Conservation (phyloP, 2,329 filamentous ascomycete genomes). For the Aureobasidium sp. region DNA sequence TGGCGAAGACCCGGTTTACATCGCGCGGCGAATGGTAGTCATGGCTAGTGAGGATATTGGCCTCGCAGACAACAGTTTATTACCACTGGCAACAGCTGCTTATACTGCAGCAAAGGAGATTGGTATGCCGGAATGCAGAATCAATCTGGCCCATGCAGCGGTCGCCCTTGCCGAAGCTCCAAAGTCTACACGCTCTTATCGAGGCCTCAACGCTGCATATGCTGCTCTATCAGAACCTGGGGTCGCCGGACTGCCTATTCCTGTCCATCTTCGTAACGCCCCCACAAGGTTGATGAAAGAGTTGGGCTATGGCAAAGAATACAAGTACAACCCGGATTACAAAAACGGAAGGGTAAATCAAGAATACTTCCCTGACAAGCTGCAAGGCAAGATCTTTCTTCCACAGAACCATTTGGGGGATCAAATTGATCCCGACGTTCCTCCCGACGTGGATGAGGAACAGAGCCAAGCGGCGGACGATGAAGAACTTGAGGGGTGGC, state of each 20-base stretch:
- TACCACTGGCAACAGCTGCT: slow-evolving; percentile 76
- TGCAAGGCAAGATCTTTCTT: slow-evolving; percentile 66
- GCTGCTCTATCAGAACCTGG: slow-evolving; percentile 76
- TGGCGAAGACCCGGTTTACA: slow-evolving; percentile 86
- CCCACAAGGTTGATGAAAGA: slow-evolving; percentile 91
- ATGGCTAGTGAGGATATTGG: slow-evolving; percentile 93
- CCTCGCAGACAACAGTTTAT: slow-evolving; percentile 75
- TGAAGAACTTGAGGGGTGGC: not conserved
- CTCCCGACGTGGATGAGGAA: not conserved
- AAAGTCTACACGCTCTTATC: slow-evolving; percentile 83
- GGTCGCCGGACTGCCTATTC: slow-evolving; percentile 72
- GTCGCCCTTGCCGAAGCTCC: slow-evolving; percentile 73
- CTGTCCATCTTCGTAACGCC: slow-evolving; percentile 82
- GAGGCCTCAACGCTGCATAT: slow-evolving; percentile 73
- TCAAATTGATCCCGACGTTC: slow-evolving; percentile 64
- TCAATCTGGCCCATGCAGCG: slow-evolving; percentile 80
- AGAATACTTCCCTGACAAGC: slow-evolving; percentile 77
- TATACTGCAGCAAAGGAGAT: slow-evolving; percentile 88
- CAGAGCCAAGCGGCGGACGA: not conserved
- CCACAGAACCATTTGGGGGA: slow-evolving; percentile 74
- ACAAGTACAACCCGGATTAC: slow-evolving; percentile 96
- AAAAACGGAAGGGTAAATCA: slow-evolving; percentile 73
- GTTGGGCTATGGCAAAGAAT: slow-evolving; percentile 79
- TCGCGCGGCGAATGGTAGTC: slow-evolving; percentile 87
- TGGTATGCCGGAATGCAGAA: slow-evolving; percentile 89